Conservation (phyloP, 208 protist genomes). For the Trypanosoma cruzi region DNA sequence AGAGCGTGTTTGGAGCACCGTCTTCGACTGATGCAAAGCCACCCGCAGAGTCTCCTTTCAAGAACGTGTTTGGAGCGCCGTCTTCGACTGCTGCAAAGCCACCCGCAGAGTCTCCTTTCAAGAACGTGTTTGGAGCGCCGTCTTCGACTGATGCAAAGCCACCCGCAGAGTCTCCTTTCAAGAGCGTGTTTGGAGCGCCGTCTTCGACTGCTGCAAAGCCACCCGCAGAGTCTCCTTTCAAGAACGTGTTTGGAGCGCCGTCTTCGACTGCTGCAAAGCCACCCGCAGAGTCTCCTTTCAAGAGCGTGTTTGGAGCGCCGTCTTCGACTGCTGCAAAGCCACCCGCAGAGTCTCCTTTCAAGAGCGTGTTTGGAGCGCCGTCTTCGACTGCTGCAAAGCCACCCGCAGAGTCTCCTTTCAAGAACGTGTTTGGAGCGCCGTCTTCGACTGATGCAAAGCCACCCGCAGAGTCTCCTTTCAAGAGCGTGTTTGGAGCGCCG, state of each 20-base stretch:
- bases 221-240: neutral
- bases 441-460: neutral
- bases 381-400: neutral
- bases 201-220: neutral
- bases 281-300: neutral
- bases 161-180: constrained; percentile 2
- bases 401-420: neutral
- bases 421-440: neutral
- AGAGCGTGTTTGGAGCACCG: neutral
- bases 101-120: neutral
- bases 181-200: constrained; percentile 22
- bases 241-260: neutral
- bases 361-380: neutral
- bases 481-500: neutral
- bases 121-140: neutral
- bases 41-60: neutral
- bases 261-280: neutral
- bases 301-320: neutral
- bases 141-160: neutral
- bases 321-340: neutral
- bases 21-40: neutral
- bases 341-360: neutral
- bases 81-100: neutral
- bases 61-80: neutral
- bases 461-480: neutral